Conservation (phyloP, 2,329 filamentous ascomycete species). For the Hypomyces perniciosus region DNA sequence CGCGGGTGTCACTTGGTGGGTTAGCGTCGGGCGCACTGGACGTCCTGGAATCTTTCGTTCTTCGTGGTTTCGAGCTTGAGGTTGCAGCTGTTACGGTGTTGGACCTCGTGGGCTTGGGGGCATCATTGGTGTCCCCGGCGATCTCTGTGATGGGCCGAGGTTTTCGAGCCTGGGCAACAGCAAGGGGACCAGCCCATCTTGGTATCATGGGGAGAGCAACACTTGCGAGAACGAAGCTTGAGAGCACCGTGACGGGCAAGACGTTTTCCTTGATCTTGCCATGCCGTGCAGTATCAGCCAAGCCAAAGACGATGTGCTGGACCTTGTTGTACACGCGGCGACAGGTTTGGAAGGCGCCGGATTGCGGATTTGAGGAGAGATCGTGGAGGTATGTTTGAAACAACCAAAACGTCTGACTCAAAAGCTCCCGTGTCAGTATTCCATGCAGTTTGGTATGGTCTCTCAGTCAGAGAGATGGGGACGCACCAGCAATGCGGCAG, state of each 20-base stretch:
- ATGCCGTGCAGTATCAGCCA: constrained; percentile 59
- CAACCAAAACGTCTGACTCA: constrained; percentile 75
- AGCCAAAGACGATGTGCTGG: constrained; percentile 79
- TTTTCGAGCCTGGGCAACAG: constrained; percentile 74
- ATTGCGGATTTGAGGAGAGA: constrained; percentile 67
- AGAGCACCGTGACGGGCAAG: constrained; percentile 71
- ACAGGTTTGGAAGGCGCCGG: constrained; percentile 74
- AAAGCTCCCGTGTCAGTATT: constrained; percentile 3
- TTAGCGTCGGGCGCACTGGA: constrained; percentile 39
- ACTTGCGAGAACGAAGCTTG: constrained; percentile 72
- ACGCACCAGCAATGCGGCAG: constrained; percentile 72
- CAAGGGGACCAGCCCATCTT: constrained; percentile 72
- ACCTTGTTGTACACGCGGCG: constrained; percentile 82
- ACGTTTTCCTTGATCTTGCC: constrained; percentile 79
- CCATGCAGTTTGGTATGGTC: not conserved
- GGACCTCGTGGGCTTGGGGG: constrained; percentile 54
- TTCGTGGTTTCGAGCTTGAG: constrained; percentile 44
- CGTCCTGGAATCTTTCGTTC: constrained; percentile 41
- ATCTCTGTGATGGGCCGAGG: constrained; percentile 44
- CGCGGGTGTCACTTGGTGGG: constrained; percentile 21
- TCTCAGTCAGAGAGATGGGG: not conserved
- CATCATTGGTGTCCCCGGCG: constrained; percentile 30
- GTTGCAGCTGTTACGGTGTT: constrained; percentile 52
- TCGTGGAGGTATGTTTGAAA: constrained; percentile 86
- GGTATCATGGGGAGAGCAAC: constrained; percentile 69